Conservation (phyloP, 2,329 filamentous ascomycete species). For the Aspergillus sp. region DNA sequence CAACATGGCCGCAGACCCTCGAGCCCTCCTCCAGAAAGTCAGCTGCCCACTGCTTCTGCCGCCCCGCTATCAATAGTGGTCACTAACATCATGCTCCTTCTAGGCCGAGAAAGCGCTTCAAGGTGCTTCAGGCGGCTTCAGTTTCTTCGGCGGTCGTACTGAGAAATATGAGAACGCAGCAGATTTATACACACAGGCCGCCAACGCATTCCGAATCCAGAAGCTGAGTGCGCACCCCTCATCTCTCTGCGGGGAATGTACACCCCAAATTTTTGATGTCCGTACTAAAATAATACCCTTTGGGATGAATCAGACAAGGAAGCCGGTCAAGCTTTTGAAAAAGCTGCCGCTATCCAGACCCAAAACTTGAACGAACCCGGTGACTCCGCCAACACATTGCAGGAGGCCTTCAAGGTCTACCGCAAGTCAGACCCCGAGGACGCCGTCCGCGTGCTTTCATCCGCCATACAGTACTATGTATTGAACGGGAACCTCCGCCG, state of each 20-base stretch:
- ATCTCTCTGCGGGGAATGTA: background rate
- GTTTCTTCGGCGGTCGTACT: slow-evolving; percentile 79
- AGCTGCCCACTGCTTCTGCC: slow-evolving; percentile 15
- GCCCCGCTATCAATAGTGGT: slow-evolving; percentile 24
- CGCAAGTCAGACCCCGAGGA: slow-evolving; percentile 79
- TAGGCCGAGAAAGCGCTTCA: slow-evolving; percentile 84
- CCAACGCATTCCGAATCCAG: slow-evolving; percentile 87
- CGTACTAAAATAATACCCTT: background rate
- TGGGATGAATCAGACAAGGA: slow-evolving; percentile 63
- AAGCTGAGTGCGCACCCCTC: slow-evolving; percentile 64
- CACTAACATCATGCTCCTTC: slow-evolving; percentile 26
- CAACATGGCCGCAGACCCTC: slow-evolving; percentile 73
- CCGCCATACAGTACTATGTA: slow-evolving; percentile 83
- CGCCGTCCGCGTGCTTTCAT: slow-evolving; percentile 75
- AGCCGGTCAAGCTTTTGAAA: slow-evolving; percentile 82
- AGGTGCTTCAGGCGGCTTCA: slow-evolving; percentile 77
- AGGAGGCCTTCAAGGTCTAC: slow-evolving; percentile 95
- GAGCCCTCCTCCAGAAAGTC: slow-evolving; percentile 76
- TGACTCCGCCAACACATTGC: slow-evolving; percentile 83
- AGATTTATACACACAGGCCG: slow-evolving; percentile 83
- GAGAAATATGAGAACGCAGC: slow-evolving; percentile 90
- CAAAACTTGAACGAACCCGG: slow-evolving; percentile 85
- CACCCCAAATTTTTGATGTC: background rate
- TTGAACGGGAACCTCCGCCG: slow-evolving; percentile 86
- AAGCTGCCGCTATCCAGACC: slow-evolving; percentile 77